These are phyloP conservation scores for Amauroascus niger DNA, from an alignment of 2,329 filamentous ascomycete species.

Conservation along the genomic window DNA sequence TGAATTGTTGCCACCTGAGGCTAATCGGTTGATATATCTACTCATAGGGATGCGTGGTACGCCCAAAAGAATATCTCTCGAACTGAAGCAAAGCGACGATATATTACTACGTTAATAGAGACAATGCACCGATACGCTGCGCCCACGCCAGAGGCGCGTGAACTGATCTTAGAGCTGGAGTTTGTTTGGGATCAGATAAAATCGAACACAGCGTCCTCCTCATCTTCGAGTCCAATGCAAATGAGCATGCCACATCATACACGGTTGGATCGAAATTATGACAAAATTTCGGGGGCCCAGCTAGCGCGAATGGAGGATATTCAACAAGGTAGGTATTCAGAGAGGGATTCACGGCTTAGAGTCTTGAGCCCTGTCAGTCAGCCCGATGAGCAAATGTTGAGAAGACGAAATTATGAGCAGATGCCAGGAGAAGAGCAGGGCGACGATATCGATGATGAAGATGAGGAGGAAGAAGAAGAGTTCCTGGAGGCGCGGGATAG, in stretches of 20 bases:
- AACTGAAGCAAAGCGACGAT: slow-evolving; percentile 87
- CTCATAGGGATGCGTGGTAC: slow-evolving; percentile 78
- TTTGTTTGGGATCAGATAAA: slow-evolving; percentile 99
- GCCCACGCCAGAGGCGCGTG: slow-evolving; percentile 66
- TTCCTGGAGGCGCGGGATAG: slow-evolving; percentile 21
- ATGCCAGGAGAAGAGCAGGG: slow-evolving; percentile 42
- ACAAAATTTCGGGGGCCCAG: slow-evolving; percentile 30
- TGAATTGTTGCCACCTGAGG: slow-evolving; percentile 2
- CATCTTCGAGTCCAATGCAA: slow-evolving; percentile 37
- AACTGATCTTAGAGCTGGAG: slow-evolving; percentile 88
- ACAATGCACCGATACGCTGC: slow-evolving; percentile 95
- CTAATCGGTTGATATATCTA: background rate
- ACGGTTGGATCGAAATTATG: slow-evolving; percentile 30
- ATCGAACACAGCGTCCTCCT: slow-evolving; percentile 60
- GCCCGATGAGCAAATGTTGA: slow-evolving; percentile 52
- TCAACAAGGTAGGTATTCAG: slow-evolving; percentile 39
- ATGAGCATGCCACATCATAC: slow-evolving; percentile 24
- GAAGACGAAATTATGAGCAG: slow-evolving; percentile 19
- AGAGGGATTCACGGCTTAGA: slow-evolving; percentile 51
- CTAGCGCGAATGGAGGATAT: slow-evolving; percentile 24
- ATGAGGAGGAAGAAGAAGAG: slow-evolving; percentile 29
- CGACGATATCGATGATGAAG: slow-evolving; percentile 33
- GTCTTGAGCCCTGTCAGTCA: slow-evolving; percentile 80
- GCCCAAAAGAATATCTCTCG: slow-evolving; percentile 70
- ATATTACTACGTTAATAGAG: slow-evolving; percentile 87